phyloP scores from a whole-genome alignment of 179 eudicot genomes.

The Silene coronaria region DNA sequence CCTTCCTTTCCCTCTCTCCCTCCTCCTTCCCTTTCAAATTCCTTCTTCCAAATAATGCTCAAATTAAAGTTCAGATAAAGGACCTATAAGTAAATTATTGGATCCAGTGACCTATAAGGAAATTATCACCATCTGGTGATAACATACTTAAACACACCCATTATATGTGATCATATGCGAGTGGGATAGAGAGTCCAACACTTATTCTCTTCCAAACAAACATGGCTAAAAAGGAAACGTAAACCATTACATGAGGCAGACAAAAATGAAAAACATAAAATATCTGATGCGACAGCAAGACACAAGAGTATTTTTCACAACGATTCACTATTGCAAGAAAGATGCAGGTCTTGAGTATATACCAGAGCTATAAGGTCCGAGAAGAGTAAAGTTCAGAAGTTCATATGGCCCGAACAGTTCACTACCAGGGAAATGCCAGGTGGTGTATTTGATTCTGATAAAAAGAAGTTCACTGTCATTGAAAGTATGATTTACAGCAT shows the following conservation, averaged over 20 bases:
- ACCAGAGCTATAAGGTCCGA: constrained; percentile 58
- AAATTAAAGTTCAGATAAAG: too few relatives aligned
- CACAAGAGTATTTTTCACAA: neutral
- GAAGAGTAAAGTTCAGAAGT: constrained; percentile 66
- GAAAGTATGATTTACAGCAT: constrained; percentile 26
- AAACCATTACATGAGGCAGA: neutral
- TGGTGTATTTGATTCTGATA: constrained; percentile 39
- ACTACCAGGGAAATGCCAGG: constrained; percentile 49
- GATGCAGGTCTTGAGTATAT: constrained; percentile 21
- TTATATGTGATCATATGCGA: neutral
- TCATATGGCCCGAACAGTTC: constrained; percentile 81
- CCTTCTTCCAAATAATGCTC: too few relatives aligned
- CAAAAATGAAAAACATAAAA: neutral
- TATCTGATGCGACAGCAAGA: neutral
- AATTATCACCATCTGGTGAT: neutral
- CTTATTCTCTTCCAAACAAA: neutral
- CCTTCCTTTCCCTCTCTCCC: too few relatives aligned
- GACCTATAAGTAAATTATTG: too few relatives aligned
- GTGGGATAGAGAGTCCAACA: neutral
- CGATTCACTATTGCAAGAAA: neutral
- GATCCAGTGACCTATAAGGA: neutral
- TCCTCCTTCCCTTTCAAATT: too few relatives aligned
- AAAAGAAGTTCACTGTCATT: constrained; percentile 50
- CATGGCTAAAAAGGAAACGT: neutral
- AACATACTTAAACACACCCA: neutral